Evolutionary conservation across 768 basidiomycete species (phyloP), one percentile per base, ranked within the genome.

Genomic region (Boletus tomentosulus): DNA sequence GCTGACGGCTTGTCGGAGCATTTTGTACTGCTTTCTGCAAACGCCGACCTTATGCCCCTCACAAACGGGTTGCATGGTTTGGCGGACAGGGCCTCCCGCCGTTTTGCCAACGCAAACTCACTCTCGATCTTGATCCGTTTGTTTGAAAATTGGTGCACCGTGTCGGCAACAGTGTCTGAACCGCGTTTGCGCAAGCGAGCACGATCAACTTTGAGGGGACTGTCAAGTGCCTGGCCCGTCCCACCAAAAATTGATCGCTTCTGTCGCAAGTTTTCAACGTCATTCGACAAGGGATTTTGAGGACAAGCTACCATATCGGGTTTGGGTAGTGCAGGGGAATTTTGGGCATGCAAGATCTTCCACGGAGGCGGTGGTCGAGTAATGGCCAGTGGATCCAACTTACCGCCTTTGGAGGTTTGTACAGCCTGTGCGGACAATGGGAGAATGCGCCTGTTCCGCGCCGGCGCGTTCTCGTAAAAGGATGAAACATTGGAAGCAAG

Each of bases 341-440:
- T 16, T 25, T 48, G 19, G 25, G 39, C 2, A 16, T 58, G 57
- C 12, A 59, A 38, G 16, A 24, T 30, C 7, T 50, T 61, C 70
- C 70, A 69, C 4, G 64, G 56, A 22, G 66, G 68, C 3, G 68
- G 68, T 5, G 49, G 33, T 42, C 68, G 64, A 48, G 61, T 58
- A 38, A 70, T 27, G 44, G 68, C 70, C 41, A 70, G 28, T 27
- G 62, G 58, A 43, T 71, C 64, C 44, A 48, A 31, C 46, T 48
- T 52, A 3, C 38, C 31, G 31, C 50, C 48, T 37, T 58, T 22
- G 34, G 46, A 48, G 30, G 67, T 45, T 19, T 55, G 57, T 16
- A 65, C 56, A 0, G 57, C 61, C 44, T 58, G 62, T 15, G 59
- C 59, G 15, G 54, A 56, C 35, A 66, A 35, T 7, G 66, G 62